phyloP scores from a whole-genome alignment of 768 basidiomycete genomes.

The Artomyces pyxidatus region DNA sequence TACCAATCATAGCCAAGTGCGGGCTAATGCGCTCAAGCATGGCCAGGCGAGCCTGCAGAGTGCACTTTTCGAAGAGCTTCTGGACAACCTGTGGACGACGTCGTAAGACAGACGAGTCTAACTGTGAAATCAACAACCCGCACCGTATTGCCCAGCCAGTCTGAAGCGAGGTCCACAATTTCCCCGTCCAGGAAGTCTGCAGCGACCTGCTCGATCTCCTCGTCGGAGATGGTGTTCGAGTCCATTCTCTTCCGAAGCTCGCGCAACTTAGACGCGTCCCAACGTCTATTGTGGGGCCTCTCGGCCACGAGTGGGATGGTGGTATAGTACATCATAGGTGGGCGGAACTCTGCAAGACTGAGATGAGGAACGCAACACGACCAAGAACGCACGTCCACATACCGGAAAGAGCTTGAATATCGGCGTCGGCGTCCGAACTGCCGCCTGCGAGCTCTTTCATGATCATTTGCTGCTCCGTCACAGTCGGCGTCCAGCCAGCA shows the following conservation, averaged over 20 bases:
- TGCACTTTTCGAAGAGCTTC: slow-evolving; percentile 91
- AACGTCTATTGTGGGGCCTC: slow-evolving; percentile 74
- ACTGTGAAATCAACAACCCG: slow-evolving; percentile 20
- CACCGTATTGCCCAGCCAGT: slow-evolving; percentile 97
- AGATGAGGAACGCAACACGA: not conserved
- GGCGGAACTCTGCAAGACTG: slow-evolving; percentile 67
- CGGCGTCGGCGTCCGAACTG: slow-evolving; percentile 67
- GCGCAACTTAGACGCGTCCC: slow-evolving; percentile 90
- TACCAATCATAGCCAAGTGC: slow-evolving; percentile 93
- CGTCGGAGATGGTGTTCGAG: slow-evolving; percentile 72
- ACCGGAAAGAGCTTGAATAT: slow-evolving; percentile 85
- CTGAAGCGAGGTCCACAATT: slow-evolving; percentile 89
- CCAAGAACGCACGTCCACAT: not conserved
- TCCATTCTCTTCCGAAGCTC: slow-evolving; percentile 93
- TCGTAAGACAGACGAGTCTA: too few species aligned
- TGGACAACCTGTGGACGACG: slow-evolving; percentile 81
- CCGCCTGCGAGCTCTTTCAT: slow-evolving; percentile 87
- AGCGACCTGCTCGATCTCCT: slow-evolving; percentile 88
- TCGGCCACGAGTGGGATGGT: slow-evolving; percentile 89
- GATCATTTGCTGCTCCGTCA: slow-evolving; percentile 96
- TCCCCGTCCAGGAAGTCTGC: slow-evolving; percentile 90
- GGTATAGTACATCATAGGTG: slow-evolving; percentile 93
- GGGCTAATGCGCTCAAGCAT: slow-evolving; percentile 94
- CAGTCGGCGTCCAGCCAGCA: slow-evolving; percentile 59
- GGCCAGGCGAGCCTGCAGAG: slow-evolving; percentile 63